Evolutionary conservation across 139 green algal genomes (phyloP), one percentile per base, ranked within the genome.

Genomic region (Chlorella sp.): DNA sequence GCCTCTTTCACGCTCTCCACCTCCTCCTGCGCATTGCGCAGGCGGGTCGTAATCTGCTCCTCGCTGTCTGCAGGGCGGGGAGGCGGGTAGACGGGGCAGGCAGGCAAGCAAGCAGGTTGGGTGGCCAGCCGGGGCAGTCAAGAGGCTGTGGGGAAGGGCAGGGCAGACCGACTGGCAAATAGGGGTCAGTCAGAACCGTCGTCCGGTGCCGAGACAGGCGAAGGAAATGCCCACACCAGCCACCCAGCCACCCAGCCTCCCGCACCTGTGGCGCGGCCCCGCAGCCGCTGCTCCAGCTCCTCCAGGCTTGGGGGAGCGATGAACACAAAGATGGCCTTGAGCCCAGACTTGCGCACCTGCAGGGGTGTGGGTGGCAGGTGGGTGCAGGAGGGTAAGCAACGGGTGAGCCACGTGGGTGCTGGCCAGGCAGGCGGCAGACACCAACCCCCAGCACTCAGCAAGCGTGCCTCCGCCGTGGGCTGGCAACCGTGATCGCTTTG

Each of bases 321-420:
- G 86, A 99, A 99, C 19, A 98, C 95, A 79, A 98, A 98, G 68
- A 98, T 95, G 61, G 94, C 95, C 40, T 83, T 90, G 21, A 94
- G 57, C 87, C 71, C 91, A 90, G 69, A 34, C 37, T 32, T 71
- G 14, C 91, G 91, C n/a, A 96, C 93, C 89, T 92, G 91, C 71
- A 73, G 30, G 0, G 21, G 61, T 36, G 32, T 3, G 48, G 37
- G 37, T 34, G 39, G 22, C 21, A 66, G 78, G 48, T 57, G 48
- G 48, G 48, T 57, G 48, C 48, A 9, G 9, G 48, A 57, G 48
- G 9, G 9, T 57, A 39, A 83, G 78, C 78, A 40, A 40, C 37
- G 21, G 39, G 39, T 77, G 28, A 28, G 64, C 2, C 64, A 77
- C 4, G 69, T 28, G 30, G 32, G 69, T 34, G 69, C 30, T 77